Evolutionary conservation across 192 early-diverging fungal genomes (phyloP), one percentile per base, ranked within the genome.

Genomic region (Coemansia interrupta): DNA sequence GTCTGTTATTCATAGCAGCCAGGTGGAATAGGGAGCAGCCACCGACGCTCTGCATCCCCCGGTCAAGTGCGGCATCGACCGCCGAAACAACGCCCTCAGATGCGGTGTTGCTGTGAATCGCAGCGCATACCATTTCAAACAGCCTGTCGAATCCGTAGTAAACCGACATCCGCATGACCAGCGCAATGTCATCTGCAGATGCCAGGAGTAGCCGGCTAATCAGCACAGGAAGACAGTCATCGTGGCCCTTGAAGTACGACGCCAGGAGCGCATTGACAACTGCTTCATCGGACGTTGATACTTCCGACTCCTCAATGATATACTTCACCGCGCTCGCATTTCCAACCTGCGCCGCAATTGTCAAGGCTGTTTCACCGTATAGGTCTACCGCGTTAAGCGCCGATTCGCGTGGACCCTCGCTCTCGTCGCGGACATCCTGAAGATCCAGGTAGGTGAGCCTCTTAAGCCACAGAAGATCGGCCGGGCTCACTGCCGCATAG

Each of bases 291-390:
- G 51, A 40, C 14, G 54, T 66, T 5, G 67, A 61, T 15, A 70
- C 51, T 20, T 45, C 57, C 0, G 77, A 60, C 49, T 80, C 71
- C 11, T 80, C 60, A 7, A 80, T 44, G 32, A 80, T 73, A 50
- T 64, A 80, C 49, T 68, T 58, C 22, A 73, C 61, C 1, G 63
- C 72, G 13, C 36, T 55, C 3, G 11, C 53, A 43, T 80, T 72
- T 18, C 72, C 77, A 3, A 24, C 19, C 6, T 58, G 63, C 1
- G 71, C 77, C 20, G 71, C 77, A 13, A 73, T 55, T 12, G 71
- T 70, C 65, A 80, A 72, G 51, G 77, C 56, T 19, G 77, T 63
- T 40, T 73, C 66, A 26, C 75, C 75, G 26, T 45, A 60, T 19
- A 78, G 47, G 28, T 78, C 75, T 29, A 20, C n/a, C 3, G 57